These are phyloP conservation scores for Penicillium steckii DNA, from an alignment of 495 filamentous ascomycete genomes.

Conservation along the genomic window DNA sequence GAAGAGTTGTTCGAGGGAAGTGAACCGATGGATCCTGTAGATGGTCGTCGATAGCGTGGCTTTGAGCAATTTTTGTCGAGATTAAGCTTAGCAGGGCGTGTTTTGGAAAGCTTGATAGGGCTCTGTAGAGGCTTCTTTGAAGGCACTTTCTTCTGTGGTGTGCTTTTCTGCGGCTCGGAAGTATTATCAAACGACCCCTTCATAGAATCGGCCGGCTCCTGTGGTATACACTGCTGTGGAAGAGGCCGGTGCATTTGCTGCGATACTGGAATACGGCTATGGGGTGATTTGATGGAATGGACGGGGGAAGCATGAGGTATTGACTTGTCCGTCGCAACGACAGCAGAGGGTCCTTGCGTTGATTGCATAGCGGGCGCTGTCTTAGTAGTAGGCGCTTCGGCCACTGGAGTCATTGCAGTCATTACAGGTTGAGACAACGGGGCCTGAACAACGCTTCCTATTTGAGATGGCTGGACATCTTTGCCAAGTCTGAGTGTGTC, in stretches of 20 bases:
- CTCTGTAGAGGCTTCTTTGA: constrained; percentile 37
- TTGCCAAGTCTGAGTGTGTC: neutral
- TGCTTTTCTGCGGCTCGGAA: neutral
- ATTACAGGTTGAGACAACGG: neutral
- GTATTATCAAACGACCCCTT: neutral
- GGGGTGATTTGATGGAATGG: neutral
- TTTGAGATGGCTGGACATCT: neutral
- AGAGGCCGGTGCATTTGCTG: neutral
- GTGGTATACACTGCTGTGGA: neutral
- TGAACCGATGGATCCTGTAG: constrained; percentile 36
- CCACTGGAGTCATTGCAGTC: neutral
- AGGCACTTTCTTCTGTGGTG: constrained; percentile 1
- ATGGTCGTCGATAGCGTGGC: constrained; percentile 25
- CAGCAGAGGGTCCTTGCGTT: neutral
- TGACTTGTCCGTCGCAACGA: neutral
- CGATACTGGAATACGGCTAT: neutral
- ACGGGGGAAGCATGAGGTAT: neutral
- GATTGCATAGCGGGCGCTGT: neutral
- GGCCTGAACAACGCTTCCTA: too few species aligned
- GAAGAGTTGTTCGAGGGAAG: constrained; percentile 36
- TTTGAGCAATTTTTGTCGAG: constrained; percentile 23
- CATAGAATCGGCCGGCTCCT: neutral
- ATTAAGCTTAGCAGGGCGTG: constrained; percentile 24
- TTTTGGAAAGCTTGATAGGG: constrained; percentile 40
- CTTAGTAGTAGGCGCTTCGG: too few species aligned